A percentile compares a stretch with the other conserved stretches of the same genome.
Evolutionary conservation across 1,139 yeast genomes (phyloP).

Genomic region (Suhomyces choctaworum): DNA sequence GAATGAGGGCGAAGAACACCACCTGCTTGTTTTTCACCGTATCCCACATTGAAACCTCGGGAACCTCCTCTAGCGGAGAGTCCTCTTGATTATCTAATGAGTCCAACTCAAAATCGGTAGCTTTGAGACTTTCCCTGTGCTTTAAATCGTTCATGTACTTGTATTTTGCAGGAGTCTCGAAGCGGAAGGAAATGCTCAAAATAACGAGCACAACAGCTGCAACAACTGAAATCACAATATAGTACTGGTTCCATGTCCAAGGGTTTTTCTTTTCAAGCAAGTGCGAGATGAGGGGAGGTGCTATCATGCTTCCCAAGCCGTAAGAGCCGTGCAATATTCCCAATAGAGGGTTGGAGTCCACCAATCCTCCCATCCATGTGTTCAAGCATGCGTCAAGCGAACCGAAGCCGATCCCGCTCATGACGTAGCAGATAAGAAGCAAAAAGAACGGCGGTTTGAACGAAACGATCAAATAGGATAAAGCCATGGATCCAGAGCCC

Average conservation of each 20-base stretch:
- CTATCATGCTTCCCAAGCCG: conserved; percentile 66
- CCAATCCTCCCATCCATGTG: conserved; percentile 57
- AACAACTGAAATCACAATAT: conserved; percentile 34
- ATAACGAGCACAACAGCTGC: conserved; percentile 26
- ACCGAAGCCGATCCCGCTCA: conserved; percentile 62
- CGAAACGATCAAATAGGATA: conserved; percentile 30
- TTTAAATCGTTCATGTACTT: conserved; percentile 30
- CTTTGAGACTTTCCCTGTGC: conserved; percentile 11
- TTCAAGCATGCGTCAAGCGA: conserved; percentile 60
- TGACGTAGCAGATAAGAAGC: conserved; percentile 36
- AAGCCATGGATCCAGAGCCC: conserved; percentile 34
- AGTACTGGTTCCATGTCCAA: conserved; percentile 52
- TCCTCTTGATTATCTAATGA: conserved; percentile 21
- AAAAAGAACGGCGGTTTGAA: conserved; percentile 39
- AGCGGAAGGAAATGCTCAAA: conserved; percentile 36
- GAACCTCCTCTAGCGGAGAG: conserved; percentile 20
- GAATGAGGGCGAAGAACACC: conserved; percentile 46
- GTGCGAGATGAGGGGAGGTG: conserved; percentile 59
- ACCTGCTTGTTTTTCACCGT: conserved; percentile 47
- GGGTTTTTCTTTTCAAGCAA: conserved; percentile 39
- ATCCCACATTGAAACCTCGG: conserved; percentile 24
- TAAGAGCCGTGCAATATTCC: conserved; percentile 69
- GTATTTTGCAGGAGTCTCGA: conserved; percentile 59
- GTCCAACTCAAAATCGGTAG: conserved; percentile 14
- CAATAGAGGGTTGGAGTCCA: conserved; percentile 59